These are phyloP conservation scores for Nigrograna mackinnonii DNA, from an alignment of 2,329 filamentous ascomycete genomes.

Conservation along the genomic window DNA sequence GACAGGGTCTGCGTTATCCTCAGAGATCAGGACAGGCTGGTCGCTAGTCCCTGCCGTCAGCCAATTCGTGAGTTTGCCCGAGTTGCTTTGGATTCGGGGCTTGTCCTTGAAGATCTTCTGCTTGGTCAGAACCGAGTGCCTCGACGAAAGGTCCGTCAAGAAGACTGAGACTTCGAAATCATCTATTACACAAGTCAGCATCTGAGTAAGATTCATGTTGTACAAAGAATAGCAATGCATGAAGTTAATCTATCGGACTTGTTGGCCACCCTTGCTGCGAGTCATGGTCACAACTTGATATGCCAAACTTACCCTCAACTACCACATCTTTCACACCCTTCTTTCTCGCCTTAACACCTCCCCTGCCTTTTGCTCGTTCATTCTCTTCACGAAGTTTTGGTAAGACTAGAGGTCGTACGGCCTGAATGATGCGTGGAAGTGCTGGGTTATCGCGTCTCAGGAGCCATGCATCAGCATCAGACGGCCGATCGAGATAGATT, in stretches of 20 bases:
- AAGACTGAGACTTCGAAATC: constrained; percentile 97
- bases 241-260: constrained; percentile 2
- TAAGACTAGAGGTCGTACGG: constrained; percentile 81
- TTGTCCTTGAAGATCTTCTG: constrained; percentile 69
- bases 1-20: constrained; percentile 47
- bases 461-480: constrained; percentile 81
- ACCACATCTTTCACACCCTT: constrained; percentile 91
- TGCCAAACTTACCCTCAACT: constrained; percentile 64
- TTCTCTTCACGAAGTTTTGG: constrained; percentile 91
- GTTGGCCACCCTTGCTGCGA: too few relatives aligned
- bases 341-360: constrained; percentile 62
- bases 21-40: constrained; percentile 45
- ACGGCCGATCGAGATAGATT: constrained; percentile 92
- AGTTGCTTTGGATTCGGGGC: constrained; percentile 49
- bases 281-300: constrained; percentile 1
- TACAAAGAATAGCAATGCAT: constrained; percentile 1
- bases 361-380: constrained; percentile 65
- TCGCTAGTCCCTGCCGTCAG: constrained; percentile 45
- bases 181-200: constrained; percentile 58
- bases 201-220: constrained; percentile 14
- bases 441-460: constrained; percentile 76
- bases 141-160: constrained; percentile 80
- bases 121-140: constrained; percentile 85
- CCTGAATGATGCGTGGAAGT: constrained; percentile 80
- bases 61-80: constrained; percentile 52